A percentile compares a stretch with the other conserved stretches of the same genome.
Evolutionary conservation across 106 monocot genomes (phyloP).

Genomic region (Iris macrosiphon): DNA sequence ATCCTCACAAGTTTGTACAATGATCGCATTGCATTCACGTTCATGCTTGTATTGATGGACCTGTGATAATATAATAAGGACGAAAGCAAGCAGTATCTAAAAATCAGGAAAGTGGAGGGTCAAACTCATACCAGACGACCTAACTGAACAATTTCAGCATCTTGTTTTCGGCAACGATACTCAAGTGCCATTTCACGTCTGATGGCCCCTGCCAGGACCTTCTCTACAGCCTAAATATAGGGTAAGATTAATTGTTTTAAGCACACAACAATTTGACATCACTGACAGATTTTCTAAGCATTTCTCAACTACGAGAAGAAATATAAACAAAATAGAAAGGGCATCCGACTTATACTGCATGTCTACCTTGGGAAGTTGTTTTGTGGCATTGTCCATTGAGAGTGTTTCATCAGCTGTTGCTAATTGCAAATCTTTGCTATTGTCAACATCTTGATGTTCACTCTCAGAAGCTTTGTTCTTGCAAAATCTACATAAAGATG

Average conservation of each 20-base stretch:
- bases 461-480: constrained; percentile 25
- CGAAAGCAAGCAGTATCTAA: neutral
- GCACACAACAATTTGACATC: neutral
- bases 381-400: constrained; percentile 24
- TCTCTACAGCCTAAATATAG: constrained; percentile 76
- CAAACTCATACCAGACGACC: constrained; percentile 49
- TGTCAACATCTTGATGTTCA: constrained; percentile 27
- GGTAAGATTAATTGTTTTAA: neutral
- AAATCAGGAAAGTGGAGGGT: neutral
- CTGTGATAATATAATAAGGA: constrained; percentile 17
- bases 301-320: too few species aligned
- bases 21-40: constrained; percentile 69
- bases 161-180: constrained; percentile 62
- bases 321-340: neutral
- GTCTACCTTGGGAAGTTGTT: too few species aligned
- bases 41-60: constrained; percentile 88
- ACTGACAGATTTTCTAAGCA: too few species aligned
- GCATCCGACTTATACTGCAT: too few species aligned
- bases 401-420: constrained; percentile 28
- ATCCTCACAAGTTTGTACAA: constrained; percentile 63
- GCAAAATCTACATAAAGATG: constrained; percentile 35
- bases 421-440: constrained; percentile 33
- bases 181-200: constrained; percentile 83
- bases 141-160: constrained; percentile 67
- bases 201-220: constrained; percentile 82